Base-by-base conservation (phyloP, 345 rosid genomes). In the Populus euphratica region DNA sequence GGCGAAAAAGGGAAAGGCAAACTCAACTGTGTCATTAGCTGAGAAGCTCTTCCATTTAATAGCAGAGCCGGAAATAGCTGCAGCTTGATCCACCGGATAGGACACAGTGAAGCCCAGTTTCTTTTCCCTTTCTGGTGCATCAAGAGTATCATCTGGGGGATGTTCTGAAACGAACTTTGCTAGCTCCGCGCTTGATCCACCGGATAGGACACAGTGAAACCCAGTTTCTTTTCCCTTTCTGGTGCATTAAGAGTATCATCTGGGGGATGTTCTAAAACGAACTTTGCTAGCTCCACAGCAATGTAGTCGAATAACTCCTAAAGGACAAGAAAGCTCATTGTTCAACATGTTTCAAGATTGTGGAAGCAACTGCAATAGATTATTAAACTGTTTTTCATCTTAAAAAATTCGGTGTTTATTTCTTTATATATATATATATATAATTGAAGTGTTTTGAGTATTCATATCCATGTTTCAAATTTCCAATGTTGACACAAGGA, bases 61-160 rank as follows among this genome's bases (percentile, higher is more conserved):
- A 23, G 83, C 81, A 8, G 85, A 82, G 74, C 79, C 56, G 25
- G 86, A 85, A 75, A 79, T 13, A 62, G 86, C 25, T n/a, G 76
- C 74, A 72, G 75, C 79, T 72, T 88, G 85, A 18, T 88, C 83
- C 39, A 76, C 82, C 23, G 73, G 72, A 75, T 79, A 86, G 14
- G 91, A 86, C 63, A 89, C 54, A 2, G 90, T 85, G 62, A 88
- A 83, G 29, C 93, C 90, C 20, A 87, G 80, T 76, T 78, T 83
- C 72, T 75, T 87, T 59, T 70, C 50, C 35, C 67, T 73, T 8
- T 63, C 69, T 41, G 81, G 31, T 13, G 75, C 68, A 50, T 83
- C 82, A 14, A 41, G 59, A 35, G 18, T 47, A 14, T 70, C 75
- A 36, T 66, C 35, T 2, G 25, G 73, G 0, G 86, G 88, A 82